Evolutionary conservation across 306 rosid species (phyloP).

Genomic region (Cyamopsis tetragonoloba): DNA sequence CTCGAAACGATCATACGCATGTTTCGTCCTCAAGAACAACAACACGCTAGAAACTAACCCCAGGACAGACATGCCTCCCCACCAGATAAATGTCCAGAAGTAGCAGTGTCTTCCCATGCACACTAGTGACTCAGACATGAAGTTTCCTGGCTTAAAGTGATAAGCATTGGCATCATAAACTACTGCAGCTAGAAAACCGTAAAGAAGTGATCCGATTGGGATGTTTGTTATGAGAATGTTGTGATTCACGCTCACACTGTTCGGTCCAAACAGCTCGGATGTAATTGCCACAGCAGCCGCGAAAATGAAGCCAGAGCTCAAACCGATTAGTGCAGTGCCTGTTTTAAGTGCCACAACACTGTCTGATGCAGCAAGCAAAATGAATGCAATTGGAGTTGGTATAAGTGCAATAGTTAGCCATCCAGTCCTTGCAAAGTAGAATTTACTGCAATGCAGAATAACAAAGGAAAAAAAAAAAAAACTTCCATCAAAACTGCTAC

Average conservation of each 20-base stretch:
- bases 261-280: slow-evolving; percentile 87
- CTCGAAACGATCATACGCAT: slow-evolving; percentile 75
- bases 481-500: neutral
- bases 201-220: slow-evolving; percentile 83
- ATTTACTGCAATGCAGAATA: slow-evolving; percentile 54
- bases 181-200: slow-evolving; percentile 73
- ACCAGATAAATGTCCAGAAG: slow-evolving; percentile 68
- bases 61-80: slow-evolving; percentile 74
- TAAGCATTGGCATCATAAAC: slow-evolving; percentile 68
- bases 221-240: slow-evolving; percentile 88
- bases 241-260: slow-evolving; percentile 79
- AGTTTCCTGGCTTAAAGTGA: slow-evolving; percentile 6
- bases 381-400: slow-evolving; percentile 87
- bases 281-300: slow-evolving; percentile 95
- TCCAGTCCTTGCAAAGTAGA: slow-evolving; percentile 93
- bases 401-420: slow-evolving; percentile 78
- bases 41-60: slow-evolving; percentile 66
- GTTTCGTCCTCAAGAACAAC: slow-evolving; percentile 76
- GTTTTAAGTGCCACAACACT: slow-evolving; percentile 35
- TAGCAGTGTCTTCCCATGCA: slow-evolving; percentile 91
- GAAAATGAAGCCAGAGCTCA: slow-evolving; percentile 93
- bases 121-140: slow-evolving; percentile 41
- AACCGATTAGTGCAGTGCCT: slow-evolving; percentile 79
- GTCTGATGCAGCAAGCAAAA: slow-evolving; percentile 62
- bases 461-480: too few relatives aligned